phyloP scores from a whole-genome alignment of 495 filamentous ascomycete genomes.

The Neurospora pannonica region DNA sequence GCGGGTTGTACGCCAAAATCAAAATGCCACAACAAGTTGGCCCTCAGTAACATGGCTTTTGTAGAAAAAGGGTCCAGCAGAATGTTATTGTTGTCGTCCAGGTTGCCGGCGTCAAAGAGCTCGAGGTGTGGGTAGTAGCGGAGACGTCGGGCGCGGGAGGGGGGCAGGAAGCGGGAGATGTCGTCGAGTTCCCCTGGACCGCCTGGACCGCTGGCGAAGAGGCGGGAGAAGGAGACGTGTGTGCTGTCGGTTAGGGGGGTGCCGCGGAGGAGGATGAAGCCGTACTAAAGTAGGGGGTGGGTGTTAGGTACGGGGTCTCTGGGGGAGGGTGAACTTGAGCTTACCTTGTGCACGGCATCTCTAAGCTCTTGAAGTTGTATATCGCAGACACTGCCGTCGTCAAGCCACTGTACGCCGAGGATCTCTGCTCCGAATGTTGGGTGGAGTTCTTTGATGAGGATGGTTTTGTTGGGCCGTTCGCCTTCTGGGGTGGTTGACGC shows the following conservation, averaged over 20 bases:
- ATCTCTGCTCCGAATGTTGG: slow-evolving; percentile 48
- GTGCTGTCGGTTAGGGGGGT: slow-evolving; percentile 41
- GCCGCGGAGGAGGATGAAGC: slow-evolving; percentile 45
- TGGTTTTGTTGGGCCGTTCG: slow-evolving; percentile 27
- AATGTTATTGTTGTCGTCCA: slow-evolving; percentile 33
- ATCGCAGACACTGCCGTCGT: slow-evolving; percentile 36
- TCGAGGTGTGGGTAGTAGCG: slow-evolving; percentile 40
- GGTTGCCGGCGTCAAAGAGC: slow-evolving; percentile 52
- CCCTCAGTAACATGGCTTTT: slow-evolving; percentile 32
- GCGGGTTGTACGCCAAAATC: slow-evolving; percentile 53
- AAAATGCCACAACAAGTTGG: slow-evolving; percentile 51
- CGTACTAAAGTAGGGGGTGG: slow-evolving; percentile 46
- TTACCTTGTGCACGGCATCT: slow-evolving; percentile 40
- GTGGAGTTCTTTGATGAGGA: slow-evolving; percentile 36
- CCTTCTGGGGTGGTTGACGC: slow-evolving; percentile 8
- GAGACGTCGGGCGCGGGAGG: slow-evolving; percentile 36
- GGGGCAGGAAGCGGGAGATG: slow-evolving; percentile 41
- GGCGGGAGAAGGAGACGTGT: slow-evolving; percentile 45
- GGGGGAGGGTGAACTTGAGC: slow-evolving; percentile 1
- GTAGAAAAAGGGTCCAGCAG: slow-evolving; percentile 29
- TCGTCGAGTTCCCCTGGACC: slow-evolving; percentile 40
- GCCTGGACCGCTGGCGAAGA: slow-evolving; percentile 27
- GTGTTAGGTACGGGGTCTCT: not conserved
- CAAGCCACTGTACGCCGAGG: slow-evolving; percentile 26
- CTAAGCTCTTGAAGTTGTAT: slow-evolving; percentile 39